Conservation (phyloP, 2,329 filamentous ascomycete genomes). For the Talaromyces sp. region DNA sequence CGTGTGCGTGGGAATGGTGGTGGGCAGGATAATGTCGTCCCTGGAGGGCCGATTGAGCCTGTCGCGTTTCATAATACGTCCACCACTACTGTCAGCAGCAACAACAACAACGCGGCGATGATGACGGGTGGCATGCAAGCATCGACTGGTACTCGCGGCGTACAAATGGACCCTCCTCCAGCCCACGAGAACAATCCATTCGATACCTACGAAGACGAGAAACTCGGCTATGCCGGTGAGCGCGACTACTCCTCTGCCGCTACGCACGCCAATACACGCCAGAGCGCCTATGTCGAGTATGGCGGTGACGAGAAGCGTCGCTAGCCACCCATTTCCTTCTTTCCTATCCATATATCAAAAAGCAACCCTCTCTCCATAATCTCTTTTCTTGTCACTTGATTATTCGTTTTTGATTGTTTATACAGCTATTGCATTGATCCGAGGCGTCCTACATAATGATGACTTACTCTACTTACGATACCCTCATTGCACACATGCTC, state of each 20-base stretch:
- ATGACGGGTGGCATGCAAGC: not conserved
- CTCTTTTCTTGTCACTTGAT: not conserved
- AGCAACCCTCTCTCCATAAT: not conserved
- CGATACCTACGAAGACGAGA: conserved; percentile 39
- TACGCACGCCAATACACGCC: conserved; percentile 25
- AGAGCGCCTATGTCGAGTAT: conserved; percentile 42
- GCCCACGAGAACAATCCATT: conserved; percentile 18
- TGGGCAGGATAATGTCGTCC: conserved; percentile 26
- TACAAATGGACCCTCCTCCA: not conserved
- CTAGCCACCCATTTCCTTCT: not conserved
- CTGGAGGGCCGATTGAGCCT: conserved; percentile 13
- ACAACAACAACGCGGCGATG: conserved; percentile 1
- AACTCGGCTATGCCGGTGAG: conserved; percentile 45
- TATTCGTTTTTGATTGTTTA: not conserved
- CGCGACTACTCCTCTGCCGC: conserved; percentile 32
- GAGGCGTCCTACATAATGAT: conserved; percentile 2
- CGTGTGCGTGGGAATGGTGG: conserved; percentile 63
- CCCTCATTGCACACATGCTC: conserved; percentile 10
- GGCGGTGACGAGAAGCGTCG: conserved; percentile 32
- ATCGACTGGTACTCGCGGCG: not conserved
- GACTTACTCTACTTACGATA: conserved; percentile 11
- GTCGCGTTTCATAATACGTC: not conserved
- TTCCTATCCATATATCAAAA: not conserved
- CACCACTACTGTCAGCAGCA: not conserved
- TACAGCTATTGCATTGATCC: conserved; percentile 11